These are phyloP conservation scores for Trichoderma hamatum DNA, from an alignment of 2,329 filamentous ascomycete species.

Conservation along the genomic window DNA sequence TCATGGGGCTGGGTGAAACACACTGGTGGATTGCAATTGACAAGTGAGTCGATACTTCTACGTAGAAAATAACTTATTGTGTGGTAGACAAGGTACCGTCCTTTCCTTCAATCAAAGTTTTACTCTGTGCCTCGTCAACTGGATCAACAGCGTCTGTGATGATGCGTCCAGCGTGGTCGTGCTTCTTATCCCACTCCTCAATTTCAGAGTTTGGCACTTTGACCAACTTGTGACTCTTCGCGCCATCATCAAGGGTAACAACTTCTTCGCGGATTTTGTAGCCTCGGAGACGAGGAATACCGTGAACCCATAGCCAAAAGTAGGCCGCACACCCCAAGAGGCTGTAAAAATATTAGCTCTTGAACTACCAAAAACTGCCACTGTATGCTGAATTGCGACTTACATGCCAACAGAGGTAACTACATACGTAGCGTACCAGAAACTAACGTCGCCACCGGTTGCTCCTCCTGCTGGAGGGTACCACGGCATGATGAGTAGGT, in stretches of 20 bases:
- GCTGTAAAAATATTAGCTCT: conserved; percentile 37
- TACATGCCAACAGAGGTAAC: conserved; percentile 66
- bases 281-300: conserved; percentile 55
- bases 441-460: conserved; percentile 66
- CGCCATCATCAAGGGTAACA: conserved; percentile 49
- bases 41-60: not conserved
- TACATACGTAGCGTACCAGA: conserved; percentile 74
- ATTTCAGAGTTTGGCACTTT: conserved; percentile 57
- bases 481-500: conserved; percentile 71
- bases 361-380: no score
- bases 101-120: not conserved
- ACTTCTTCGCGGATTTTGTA: conserved; percentile 61
- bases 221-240: conserved; percentile 52
- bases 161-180: conserved; percentile 22
- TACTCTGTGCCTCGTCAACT: not conserved
- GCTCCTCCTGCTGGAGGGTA: conserved; percentile 64
- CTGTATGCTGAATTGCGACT: conserved; percentile 38
- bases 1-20: not conserved
- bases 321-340: conserved; percentile 58
- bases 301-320: conserved; percentile 61
- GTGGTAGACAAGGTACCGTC: not conserved
- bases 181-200: conserved; percentile 55
- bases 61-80: not conserved
- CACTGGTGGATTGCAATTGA: not conserved
- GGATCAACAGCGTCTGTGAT: conserved; percentile 2